Evolutionary conservation across 2,329 filamentous ascomycete genomes (phyloP), one percentile per base, ranked within the genome.

Genomic region (Cytospora mali): DNA sequence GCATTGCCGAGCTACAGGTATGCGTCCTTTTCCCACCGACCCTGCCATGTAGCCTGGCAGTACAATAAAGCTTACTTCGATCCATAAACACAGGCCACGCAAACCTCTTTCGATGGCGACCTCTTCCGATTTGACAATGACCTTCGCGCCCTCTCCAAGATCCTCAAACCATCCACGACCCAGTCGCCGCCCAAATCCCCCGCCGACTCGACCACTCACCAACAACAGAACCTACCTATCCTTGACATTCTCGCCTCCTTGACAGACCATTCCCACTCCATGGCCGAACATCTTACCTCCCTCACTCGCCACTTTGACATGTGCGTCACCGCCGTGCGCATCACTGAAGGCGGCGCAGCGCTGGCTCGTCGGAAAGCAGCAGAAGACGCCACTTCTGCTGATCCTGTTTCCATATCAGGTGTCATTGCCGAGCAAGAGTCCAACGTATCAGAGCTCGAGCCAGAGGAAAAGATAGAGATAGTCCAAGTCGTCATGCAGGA

Each of bases 301-400:
- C 80, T 98, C 4, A 93, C 92, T 9, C 86, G 84, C 28, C 94
- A 98, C 76, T 97, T 97, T 73, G 94, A 98, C 74, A 86, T 96
- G 67, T 97, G 94, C 74, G 91, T 96, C 16, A 94, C 89, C 1
- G 94, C 94, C 0, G 89, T 97, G 50, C 91, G 93, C 64, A 92
- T 94, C 56, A 97, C 66, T 62, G 62, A 69, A 66, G 49, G 66
- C 51, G 64, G 68, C 60, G 61, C 67, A 61, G 59, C 68, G 64
- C 59, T 69, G 59, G 57, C 68, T 53, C 85, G 88, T 13, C 83
- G 85, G 56, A 89, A 86, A 66, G 89, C 87, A 0, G 88, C 88
- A 50, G 88, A 91, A 68, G 83, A 83, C 31, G 84, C 74, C 71
- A 81, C 73, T 69, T 70, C 66, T 33, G 68, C 73, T 16, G 68